phyloP scores from a whole-genome alignment of 1,139 yeast genomes.

The Hyphopichia burtonii region DNA sequence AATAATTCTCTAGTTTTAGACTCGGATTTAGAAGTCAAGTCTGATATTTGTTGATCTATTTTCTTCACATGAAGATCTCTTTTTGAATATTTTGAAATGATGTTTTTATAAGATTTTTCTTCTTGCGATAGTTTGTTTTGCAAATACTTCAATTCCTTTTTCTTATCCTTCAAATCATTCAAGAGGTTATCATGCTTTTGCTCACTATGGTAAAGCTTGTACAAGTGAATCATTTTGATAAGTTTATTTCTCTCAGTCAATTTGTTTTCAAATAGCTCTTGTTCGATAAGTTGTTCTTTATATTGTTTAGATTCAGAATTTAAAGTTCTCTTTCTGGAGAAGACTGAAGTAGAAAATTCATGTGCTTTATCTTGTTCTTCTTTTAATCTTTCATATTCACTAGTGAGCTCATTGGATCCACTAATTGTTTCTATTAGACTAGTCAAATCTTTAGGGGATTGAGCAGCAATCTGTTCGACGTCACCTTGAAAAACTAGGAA shows the following conservation, averaged over 20 bases:
- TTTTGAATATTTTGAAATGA: slow-evolving; percentile 47
- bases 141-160: slow-evolving; percentile 26
- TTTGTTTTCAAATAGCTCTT: slow-evolving; percentile 63
- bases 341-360: slow-evolving; percentile 62
- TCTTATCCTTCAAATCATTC: slow-evolving; percentile 24
- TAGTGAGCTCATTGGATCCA: slow-evolving; percentile 69
- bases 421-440: slow-evolving; percentile 76
- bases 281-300: slow-evolving; percentile 73
- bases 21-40: slow-evolving; percentile 41
- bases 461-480: slow-evolving; percentile 90
- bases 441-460: slow-evolving; percentile 75
- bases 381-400: slow-evolving; percentile 66
- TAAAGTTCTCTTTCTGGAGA: slow-evolving; percentile 70
- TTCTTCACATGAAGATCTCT: slow-evolving; percentile 43
- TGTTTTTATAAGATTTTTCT: slow-evolving; percentile 26
- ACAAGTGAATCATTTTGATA: slow-evolving; percentile 52
- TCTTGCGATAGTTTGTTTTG: slow-evolving; percentile 21
- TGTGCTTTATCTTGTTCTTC: slow-evolving; percentile 69
- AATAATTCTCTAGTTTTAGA: slow-evolving; percentile 48
- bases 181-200: slow-evolving; percentile 34
- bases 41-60: slow-evolving; percentile 36
- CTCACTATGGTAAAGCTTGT: slow-evolving; percentile 70
- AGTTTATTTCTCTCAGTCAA: slow-evolving; percentile 48
- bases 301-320: slow-evolving; percentile 79
- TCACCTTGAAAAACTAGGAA: slow-evolving; percentile 97